Conservation (phyloP, 345 rosid genomes). For the Aquilaria yunnanensis region DNA sequence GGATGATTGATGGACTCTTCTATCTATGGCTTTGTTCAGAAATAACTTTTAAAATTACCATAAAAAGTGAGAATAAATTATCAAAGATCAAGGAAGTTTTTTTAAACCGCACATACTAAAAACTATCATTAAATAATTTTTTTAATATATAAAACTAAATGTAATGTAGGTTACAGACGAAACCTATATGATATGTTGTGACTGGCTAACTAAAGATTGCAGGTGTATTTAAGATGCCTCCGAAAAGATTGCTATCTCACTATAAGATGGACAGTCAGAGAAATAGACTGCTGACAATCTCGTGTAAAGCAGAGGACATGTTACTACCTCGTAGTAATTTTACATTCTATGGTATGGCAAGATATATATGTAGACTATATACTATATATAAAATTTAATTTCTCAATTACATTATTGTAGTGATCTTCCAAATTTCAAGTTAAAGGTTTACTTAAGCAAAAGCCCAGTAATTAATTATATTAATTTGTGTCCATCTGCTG, state of each 20-base stretch:
- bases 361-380: background rate
- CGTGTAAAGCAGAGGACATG: conserved; percentile 96
- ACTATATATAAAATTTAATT: background rate
- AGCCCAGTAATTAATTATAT: background rate
- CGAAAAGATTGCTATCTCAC: conserved; percentile 85
- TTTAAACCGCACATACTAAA: too few species aligned
- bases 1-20: too few species aligned
- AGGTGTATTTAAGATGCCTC: conserved; percentile 88
- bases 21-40: too few species aligned
- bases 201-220: background rate
- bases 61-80: too few species aligned
- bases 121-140: too few species aligned
- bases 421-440: too few species aligned
- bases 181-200: too few species aligned
- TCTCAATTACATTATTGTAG: too few species aligned
- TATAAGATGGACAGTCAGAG: conserved; percentile 60
- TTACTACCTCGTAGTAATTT: conserved; percentile 74
- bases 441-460: background rate
- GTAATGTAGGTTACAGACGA: too few species aligned
- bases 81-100: too few species aligned
- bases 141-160: too few species aligned
- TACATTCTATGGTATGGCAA: conserved; percentile 57
- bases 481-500: background rate
- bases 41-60: too few species aligned
- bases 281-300: conserved; percentile 54